A percentile compares a stretch with the other conserved stretches of the same genome.
These are phyloP conservation scores for Durotheca rogersii DNA, from an alignment of 495 filamentous ascomycete species.

Conservation along the genomic window DNA sequence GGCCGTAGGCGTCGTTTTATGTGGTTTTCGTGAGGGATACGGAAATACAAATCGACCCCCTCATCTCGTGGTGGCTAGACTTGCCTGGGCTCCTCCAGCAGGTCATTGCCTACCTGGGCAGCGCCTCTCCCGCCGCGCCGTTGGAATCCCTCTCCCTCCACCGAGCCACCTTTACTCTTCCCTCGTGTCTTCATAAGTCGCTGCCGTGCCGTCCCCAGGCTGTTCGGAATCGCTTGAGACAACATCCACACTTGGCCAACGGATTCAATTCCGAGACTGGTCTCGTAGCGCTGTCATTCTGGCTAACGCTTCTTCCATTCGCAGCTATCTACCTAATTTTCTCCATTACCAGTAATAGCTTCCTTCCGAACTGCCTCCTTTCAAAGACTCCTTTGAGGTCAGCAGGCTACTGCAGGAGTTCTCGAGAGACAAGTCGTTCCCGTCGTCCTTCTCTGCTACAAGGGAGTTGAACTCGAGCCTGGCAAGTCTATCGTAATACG, in stretches of 20 bases:
- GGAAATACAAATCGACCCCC: constrained; percentile 11
- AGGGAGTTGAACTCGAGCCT: constrained; percentile 33
- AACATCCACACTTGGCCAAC: too few species aligned
- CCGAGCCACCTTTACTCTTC: constrained; percentile 1
- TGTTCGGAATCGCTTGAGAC: too few species aligned
- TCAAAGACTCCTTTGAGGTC: constrained; percentile 78
- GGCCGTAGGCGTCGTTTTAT: constrained; percentile 11
- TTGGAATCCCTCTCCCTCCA: constrained; percentile 7
- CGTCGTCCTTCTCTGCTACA: constrained; percentile 28
- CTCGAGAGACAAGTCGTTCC: constrained; percentile 42
- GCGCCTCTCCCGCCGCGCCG: not conserved
- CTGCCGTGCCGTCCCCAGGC: too few species aligned
- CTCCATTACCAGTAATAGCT: constrained; percentile 36
- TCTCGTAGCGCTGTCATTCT: constrained; percentile 19
- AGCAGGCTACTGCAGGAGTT: constrained; percentile 89
- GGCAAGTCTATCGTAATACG: constrained; percentile 27
- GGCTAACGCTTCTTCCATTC: constrained; percentile 38
- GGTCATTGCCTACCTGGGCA: not conserved
- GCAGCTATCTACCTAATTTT: constrained; percentile 36
- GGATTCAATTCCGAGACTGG: too few species aligned
- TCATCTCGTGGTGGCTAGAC: constrained; percentile 5
- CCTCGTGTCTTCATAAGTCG: not conserved
- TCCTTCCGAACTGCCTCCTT: constrained; percentile 40
- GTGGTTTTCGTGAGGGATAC: constrained; percentile 3
- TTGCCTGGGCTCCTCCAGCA: not conserved